Evolutionary conservation across 805 yeast species (phyloP), one percentile per base, ranked within the genome.

Genomic region (Wickerhamomyces alni): DNA sequence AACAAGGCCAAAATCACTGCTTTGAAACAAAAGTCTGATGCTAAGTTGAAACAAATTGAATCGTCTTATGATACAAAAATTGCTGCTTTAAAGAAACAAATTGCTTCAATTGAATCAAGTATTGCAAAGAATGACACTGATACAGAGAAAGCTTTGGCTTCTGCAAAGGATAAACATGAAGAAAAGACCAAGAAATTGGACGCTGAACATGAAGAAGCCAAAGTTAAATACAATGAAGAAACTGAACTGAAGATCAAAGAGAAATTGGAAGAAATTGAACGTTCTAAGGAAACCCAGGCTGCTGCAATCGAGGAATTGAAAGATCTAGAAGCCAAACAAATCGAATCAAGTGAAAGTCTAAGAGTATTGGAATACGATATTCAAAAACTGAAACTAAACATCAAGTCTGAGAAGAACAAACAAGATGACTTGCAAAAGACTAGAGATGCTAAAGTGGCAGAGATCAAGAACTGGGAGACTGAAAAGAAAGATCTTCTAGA

Each of bases 121-220:
- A 46, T 56, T 19, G 21, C 33, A 2, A 37, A 36, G 9, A 40
- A 48, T 33, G 50, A 51, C 33, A 36, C 25, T 2, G 15, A 39
- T 9, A 38, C 47, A 2, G 36, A 37, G 1, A 41, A 47, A 15
- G 46, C 41, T 24, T 43, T 54, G 35, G 43, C 46, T 7, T 33
- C 39, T 16, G 46, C 50, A 2, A 43, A 50, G 29, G 36, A 17
- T 15, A 24, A 42, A 5, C 51, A 44, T 36, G 55, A 48, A 24
- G 40, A 38, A 17, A 37, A 41, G 15, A 38, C 46, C 8, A 44
- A 46, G 38, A 44, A 42, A 22, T 38, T 53, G n/a, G 50, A 40
- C 26, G 51, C 46, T 31, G 37, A 53, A 36, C 59, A 50, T 27
- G 55, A 40, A 24, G 56, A 50, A 35, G 39, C 41, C 5, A 54